Evolutionary conservation across 345 rosid species (phyloP).

Genomic region (Lumnitzera littorea): DNA sequence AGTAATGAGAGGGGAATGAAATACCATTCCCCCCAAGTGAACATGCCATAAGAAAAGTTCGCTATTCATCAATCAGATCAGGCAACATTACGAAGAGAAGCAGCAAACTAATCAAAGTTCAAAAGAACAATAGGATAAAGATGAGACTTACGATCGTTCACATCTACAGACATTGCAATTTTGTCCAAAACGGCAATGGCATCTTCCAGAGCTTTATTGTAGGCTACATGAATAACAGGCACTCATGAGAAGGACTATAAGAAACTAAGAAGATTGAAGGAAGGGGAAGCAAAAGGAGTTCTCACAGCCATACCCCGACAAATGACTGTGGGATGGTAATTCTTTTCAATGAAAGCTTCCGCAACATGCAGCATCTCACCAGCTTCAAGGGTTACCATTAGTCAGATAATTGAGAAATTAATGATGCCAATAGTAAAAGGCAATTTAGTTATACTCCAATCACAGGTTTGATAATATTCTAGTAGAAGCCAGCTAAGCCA

Average conservation of each 20-base stretch:
- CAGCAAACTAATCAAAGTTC: no score
- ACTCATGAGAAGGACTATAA: no score
- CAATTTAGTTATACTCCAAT: no score
- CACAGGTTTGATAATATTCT: no score
- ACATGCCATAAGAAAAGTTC: no score
- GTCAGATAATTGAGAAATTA: not conserved
- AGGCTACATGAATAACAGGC: slow-evolving; percentile 31
- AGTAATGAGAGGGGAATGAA: no score
- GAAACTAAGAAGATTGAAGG: slow-evolving; percentile 3
- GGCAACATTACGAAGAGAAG: no score
- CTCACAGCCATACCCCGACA: slow-evolving; percentile 55
- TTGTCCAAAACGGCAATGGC: slow-evolving; percentile 86
- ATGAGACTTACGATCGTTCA: slow-evolving; percentile 64
- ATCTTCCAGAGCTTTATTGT: slow-evolving; percentile 91
- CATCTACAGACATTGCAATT: slow-evolving; percentile 79
- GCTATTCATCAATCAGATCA: no score
- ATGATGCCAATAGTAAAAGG: not conserved
- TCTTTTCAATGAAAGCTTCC: slow-evolving; percentile 81
- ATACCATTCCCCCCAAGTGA: no score
- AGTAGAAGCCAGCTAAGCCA: not conserved
- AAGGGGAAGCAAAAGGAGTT: slow-evolving; percentile 1
- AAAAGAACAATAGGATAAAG: no score
- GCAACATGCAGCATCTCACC: slow-evolving; percentile 99
- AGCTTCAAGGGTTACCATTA: slow-evolving; percentile 34
- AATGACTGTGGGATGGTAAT: slow-evolving; percentile 89